Percentiles rank a stretch among this genome's conserved stretches.
phyloP scores from a whole-genome alignment of 192 early-diverging fungal species.

The Phlyctochytrium planicorne region DNA sequence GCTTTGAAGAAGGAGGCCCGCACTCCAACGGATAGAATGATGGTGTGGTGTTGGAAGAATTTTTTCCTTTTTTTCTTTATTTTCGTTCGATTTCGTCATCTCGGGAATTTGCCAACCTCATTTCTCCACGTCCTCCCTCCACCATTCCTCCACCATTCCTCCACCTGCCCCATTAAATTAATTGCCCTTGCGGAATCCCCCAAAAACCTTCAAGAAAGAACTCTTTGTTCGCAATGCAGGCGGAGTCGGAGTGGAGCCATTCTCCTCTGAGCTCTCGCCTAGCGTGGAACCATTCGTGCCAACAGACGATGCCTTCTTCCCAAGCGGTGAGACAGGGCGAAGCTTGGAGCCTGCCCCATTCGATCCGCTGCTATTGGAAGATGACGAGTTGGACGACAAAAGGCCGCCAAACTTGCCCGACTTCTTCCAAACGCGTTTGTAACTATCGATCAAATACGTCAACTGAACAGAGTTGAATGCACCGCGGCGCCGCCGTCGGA shows the following conservation, averaged over 20 bases:
- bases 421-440: conserved; percentile 9
- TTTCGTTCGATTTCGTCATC: no score
- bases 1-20: no score
- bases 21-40: no score
- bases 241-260: no score
- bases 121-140: no score
- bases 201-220: not conserved
- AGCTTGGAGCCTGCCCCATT: not conserved
- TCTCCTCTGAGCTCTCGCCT: not conserved
- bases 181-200: no score
- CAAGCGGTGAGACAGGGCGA: not conserved
- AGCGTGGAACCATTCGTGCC: not conserved
- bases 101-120: no score
- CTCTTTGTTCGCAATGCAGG: not conserved
- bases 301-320: not conserved
- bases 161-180: no score
- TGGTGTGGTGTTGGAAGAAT: no score
- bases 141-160: no score
- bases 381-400: not conserved
- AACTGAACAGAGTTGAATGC: conserved; percentile 73
- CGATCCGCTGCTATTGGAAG: no score
- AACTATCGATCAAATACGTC: conserved; percentile 54
- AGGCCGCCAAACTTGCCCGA: not conserved
- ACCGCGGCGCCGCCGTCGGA: conserved; percentile 67
- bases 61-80: no score